A percentile compares a stretch with the other conserved stretches of the same genome.
Evolutionary conservation across 805 yeast genomes (phyloP).

Genomic region (Yamadazyma akitaensis): DNA sequence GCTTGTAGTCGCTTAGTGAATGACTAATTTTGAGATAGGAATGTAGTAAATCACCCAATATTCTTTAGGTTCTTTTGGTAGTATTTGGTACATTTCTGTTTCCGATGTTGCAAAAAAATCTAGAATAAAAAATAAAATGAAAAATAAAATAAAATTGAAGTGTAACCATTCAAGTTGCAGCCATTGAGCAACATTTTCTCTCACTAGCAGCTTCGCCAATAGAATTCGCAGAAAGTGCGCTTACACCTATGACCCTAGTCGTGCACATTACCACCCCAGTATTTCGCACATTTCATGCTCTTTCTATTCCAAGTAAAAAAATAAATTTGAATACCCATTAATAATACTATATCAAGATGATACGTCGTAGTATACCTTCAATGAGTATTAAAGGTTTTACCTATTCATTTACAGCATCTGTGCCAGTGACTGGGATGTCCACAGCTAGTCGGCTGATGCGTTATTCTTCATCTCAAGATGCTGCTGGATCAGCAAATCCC

Average conservation of each 20-base stretch:
- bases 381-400: neutral
- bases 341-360: constrained; percentile 6
- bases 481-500: constrained; percentile 5
- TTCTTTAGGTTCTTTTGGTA: too few relatives aligned
- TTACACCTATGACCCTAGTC: constrained; percentile 11
- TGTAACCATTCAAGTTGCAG: constrained; percentile 1
- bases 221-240: constrained; percentile 11
- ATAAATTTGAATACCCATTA: constrained; percentile 3
- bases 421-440: neutral
- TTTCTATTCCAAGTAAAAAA: neutral
- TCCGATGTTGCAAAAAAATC: too few relatives aligned
- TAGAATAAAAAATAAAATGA: neutral
- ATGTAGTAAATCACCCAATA: too few relatives aligned
- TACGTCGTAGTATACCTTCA: constrained; percentile 11
- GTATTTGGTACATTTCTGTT: too few relatives aligned
- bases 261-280: constrained; percentile 3
- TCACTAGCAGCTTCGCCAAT: constrained; percentile 13
- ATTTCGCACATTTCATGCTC: constrained; percentile 4
- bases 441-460: constrained; percentile 9
- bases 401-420: neutral
- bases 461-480: constrained; percentile 20
- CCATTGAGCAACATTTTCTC: constrained; percentile 3
- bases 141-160: neutral
- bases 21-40: too few relatives aligned
- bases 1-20: too few relatives aligned